A percentile compares a stretch with the other conserved stretches of the same genome.
phyloP scores from a whole-genome alignment of 1,284 basidiomycete species.

The Pseudozyma hubeiensis region DNA sequence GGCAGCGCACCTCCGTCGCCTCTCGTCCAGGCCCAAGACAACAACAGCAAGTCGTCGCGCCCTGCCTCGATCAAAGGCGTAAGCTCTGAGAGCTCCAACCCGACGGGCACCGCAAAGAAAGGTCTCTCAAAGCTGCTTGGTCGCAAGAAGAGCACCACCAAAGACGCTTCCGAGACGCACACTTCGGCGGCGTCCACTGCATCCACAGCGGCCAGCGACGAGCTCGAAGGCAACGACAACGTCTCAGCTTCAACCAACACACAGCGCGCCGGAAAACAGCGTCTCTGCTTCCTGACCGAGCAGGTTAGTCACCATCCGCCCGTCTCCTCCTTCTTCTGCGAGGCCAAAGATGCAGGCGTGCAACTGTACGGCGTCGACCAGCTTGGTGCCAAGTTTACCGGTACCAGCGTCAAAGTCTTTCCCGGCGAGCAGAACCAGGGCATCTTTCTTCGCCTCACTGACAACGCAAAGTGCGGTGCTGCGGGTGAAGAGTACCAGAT shows the following conservation, averaged over 20 bases:
- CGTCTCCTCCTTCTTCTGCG: constrained; percentile 79
- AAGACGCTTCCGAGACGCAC: constrained; percentile 20
- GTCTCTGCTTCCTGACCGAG: constrained; percentile 64
- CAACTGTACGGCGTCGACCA: constrained; percentile 78
- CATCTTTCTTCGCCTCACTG: constrained; percentile 73
- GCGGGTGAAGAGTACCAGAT: constrained; percentile 73
- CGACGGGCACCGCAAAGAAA: constrained; percentile 34
- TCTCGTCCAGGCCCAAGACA: constrained; percentile 36
- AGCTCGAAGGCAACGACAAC: constrained; percentile 21
- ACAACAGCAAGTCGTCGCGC: constrained; percentile 18
- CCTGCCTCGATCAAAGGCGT: constrained; percentile 40
- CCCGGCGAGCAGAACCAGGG: constrained; percentile 77
- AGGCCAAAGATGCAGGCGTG: constrained; percentile 59
- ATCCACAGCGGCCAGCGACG: constrained; percentile 12
- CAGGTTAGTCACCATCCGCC: constrained; percentile 93
- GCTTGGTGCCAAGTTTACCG: constrained; percentile 77
- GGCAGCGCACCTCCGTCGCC: constrained; percentile 40
- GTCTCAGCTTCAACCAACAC: constrained; percentile 33
- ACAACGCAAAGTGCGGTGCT: constrained; percentile 48
- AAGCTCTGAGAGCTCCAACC: constrained; percentile 24
- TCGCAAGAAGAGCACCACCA: constrained; percentile 39
- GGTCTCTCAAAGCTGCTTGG: constrained; percentile 48
- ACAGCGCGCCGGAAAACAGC: constrained; percentile 23
- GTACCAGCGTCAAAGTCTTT: constrained; percentile 72
- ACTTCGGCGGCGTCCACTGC: constrained; percentile 13